Evolutionary conservation across 805 yeast genomes (phyloP).

Genomic region (Candida methanosorbosa): DNA sequence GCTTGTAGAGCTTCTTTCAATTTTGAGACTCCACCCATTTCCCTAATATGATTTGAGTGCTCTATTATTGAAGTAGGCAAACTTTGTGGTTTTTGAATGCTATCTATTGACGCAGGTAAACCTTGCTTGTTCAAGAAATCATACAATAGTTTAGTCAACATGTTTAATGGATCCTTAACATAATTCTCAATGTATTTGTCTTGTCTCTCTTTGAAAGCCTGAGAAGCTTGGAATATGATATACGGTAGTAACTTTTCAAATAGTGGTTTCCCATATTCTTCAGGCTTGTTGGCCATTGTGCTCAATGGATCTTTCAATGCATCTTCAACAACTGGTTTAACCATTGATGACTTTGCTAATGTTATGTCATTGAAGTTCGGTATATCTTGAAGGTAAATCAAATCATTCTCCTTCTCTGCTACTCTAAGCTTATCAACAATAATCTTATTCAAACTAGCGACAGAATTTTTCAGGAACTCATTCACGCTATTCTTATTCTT

Average conservation of each 20-base stretch:
- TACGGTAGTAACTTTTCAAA: slow-evolving; percentile 63
- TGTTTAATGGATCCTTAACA: slow-evolving; percentile 36
- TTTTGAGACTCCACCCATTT: slow-evolving; percentile 41
- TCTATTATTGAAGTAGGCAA: slow-evolving; percentile 51
- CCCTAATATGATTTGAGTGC: slow-evolving; percentile 44
- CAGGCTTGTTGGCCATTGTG: slow-evolving; percentile 9
- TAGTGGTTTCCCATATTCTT: slow-evolving; percentile 22
- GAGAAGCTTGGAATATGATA: slow-evolving; percentile 53
- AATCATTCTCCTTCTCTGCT: slow-evolving; percentile 73
- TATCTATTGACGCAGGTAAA: slow-evolving; percentile 57
- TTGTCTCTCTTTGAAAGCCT: slow-evolving; percentile 61
- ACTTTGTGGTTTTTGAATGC: slow-evolving; percentile 45
- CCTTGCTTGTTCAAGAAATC: slow-evolving; percentile 37
- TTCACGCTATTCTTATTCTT: slow-evolving; percentile 17
- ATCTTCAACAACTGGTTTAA: slow-evolving; percentile 31
- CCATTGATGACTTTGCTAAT: slow-evolving; percentile 46
- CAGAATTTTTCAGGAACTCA: too few species aligned
- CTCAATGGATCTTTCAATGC: slow-evolving; percentile 15
- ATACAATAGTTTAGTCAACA: slow-evolving; percentile 35
- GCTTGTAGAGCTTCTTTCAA: slow-evolving; percentile 36
- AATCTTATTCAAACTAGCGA: slow-evolving; percentile 37
- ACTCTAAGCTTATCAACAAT: slow-evolving; percentile 37
- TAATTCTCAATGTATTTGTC: slow-evolving; percentile 40
- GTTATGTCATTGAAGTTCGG: slow-evolving; percentile 35
- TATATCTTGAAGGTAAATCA: slow-evolving; percentile 62